Percentiles rank a stretch among this genome's conserved stretches.
These are phyloP conservation scores for Helotiales sp. DNA, from an alignment of 2,329 filamentous ascomycete genomes.

Conservation along the genomic window DNA sequence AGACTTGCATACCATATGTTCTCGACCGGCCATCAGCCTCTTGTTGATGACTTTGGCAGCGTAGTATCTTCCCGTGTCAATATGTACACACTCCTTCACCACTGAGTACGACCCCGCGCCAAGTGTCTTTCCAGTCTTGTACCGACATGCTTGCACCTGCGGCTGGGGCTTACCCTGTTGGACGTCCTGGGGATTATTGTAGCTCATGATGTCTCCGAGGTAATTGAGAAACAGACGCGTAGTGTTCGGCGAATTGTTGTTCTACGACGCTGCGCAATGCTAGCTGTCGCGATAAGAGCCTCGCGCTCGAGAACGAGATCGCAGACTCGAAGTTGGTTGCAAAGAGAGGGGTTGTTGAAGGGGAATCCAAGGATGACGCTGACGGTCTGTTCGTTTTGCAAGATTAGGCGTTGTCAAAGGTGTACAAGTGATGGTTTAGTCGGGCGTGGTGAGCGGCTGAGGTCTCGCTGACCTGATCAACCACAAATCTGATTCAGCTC, in stretches of 20 bases:
- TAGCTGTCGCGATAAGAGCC: constrained; percentile 6
- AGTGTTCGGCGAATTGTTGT: not conserved
- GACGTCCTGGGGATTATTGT: constrained; percentile 25
- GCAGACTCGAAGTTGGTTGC: not conserved
- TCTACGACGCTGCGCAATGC: not conserved
- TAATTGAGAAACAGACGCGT: constrained; percentile 1
- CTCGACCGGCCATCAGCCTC: constrained; percentile 91
- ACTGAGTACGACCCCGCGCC: constrained; percentile 97
- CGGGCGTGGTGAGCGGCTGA: not conserved
- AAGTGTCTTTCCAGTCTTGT: constrained; percentile 98
- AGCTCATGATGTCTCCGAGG: constrained; percentile 24
- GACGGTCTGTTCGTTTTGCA: not conserved
- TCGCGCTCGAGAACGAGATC: not conserved
- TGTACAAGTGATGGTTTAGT: not conserved
- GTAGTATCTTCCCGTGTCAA: constrained; percentile 96
- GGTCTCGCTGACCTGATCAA: not conserved
- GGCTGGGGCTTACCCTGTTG: constrained; percentile 27
- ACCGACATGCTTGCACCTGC: constrained; percentile 86
- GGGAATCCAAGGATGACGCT: not conserved
- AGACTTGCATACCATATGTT: constrained; percentile 78
- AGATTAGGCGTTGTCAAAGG: not conserved
- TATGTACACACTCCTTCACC: constrained; percentile 98
- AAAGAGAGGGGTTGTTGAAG: not conserved
- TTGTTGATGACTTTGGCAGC: constrained; percentile 99
- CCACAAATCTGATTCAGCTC: not conserved